phyloP scores from a whole-genome alignment of 164 flowering plant species.

The Kingdonia uniflora region DNA sequence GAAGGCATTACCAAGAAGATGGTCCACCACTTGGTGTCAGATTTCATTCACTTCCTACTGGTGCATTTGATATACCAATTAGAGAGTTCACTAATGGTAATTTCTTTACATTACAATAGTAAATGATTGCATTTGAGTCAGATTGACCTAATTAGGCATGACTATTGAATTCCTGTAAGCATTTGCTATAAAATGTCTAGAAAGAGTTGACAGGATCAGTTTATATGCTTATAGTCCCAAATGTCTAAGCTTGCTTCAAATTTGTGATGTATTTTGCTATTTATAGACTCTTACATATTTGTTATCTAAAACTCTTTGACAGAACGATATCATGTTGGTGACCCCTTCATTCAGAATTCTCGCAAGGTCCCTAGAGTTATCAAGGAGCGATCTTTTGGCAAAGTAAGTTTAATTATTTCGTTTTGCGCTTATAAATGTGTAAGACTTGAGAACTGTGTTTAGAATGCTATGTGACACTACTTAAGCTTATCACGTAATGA shows the following conservation, averaged over 20 bases:
- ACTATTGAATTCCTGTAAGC: neutral
- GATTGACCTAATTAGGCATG: neutral
- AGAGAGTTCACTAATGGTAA: slow-evolving; percentile 19
- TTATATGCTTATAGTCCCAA: neutral
- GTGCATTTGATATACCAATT: slow-evolving; percentile 55
- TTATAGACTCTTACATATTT: slow-evolving; percentile 2
- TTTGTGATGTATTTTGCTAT: neutral
- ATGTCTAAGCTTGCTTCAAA: neutral
- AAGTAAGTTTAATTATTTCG: slow-evolving; percentile 27
- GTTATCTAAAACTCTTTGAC: slow-evolving; percentile 8
- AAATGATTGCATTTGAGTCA: neutral
- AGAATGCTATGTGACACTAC: too few species aligned
- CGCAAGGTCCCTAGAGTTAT: slow-evolving; percentile 18
- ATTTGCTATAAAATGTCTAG: neutral
- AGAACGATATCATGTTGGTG: slow-evolving; percentile 33
- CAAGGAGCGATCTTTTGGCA: slow-evolving; percentile 21
- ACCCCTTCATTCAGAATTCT: slow-evolving; percentile 19
- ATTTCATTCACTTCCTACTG: slow-evolving; percentile 82
- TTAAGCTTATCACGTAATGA: too few species aligned
- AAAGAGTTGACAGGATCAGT: neutral
- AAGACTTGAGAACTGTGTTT: too few species aligned
- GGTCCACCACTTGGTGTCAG: slow-evolving; percentile 80
- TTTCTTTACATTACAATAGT: neutral
- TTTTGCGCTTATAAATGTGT: too few species aligned
- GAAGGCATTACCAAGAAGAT: slow-evolving; percentile 59